phyloP scores from a whole-genome alignment of 768 basidiomycete genomes.

The Rhodotorula diobovata region DNA sequence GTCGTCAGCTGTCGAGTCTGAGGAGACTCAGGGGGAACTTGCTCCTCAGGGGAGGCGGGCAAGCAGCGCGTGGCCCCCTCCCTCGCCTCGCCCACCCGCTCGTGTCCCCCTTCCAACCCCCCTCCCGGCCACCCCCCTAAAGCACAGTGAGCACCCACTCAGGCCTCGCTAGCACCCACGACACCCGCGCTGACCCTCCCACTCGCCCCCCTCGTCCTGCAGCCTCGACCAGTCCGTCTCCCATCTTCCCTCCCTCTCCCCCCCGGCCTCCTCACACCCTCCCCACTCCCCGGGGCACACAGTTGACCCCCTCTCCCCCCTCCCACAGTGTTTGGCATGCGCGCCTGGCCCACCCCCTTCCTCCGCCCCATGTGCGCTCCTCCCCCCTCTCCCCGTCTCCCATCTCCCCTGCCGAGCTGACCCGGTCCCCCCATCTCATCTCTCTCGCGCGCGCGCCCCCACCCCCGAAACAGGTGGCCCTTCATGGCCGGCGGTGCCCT shows the following conservation, averaged over 20 bases:
- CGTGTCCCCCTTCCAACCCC: not conserved
- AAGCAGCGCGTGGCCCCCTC: no score
- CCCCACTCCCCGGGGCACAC: not conserved
- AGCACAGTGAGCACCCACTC: not conserved
- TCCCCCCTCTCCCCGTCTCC: no score
- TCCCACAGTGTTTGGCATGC: conserved; percentile 34
- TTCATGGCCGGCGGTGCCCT: conserved; percentile 42
- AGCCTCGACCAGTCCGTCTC: not conserved
- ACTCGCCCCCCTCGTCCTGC: not conserved
- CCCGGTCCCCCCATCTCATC: no score
- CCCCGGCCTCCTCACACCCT: not conserved
- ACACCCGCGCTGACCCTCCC: not conserved
- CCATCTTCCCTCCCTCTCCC: not conserved
- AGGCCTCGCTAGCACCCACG: not conserved
- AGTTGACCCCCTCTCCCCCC: not conserved
- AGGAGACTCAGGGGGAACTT: no score
- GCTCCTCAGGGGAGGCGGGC: no score
- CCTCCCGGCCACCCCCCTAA: not conserved
- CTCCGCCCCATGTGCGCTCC: conserved; percentile 36
- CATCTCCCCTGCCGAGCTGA: not conserved
- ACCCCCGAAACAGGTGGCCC: conserved; percentile 40
- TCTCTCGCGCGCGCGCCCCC: no score
- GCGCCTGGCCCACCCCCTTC: conserved; percentile 40
- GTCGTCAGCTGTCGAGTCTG: not conserved
- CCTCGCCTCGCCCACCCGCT: no score